Evolutionary conservation across 2,329 filamentous ascomycete genomes (phyloP), one percentile per base, ranked within the genome.

Genomic region (Ceratocystis destructans): DNA sequence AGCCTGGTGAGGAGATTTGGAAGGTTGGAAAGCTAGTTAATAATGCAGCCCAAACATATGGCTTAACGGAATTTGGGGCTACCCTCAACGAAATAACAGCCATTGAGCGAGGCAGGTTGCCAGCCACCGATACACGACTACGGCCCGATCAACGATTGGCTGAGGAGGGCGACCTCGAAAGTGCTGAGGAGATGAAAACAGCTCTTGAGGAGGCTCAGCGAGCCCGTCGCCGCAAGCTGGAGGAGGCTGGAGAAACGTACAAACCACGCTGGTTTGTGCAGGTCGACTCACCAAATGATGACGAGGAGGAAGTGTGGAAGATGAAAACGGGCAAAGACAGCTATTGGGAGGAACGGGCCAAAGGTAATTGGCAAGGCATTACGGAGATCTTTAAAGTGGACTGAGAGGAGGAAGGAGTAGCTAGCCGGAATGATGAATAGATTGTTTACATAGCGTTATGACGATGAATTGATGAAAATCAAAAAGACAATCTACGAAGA

Each of bases 291-390:
- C 53, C 62, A 10, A 79, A 82, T 28, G 78, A 76, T 1, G 81
- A 83, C 61, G 82, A 82, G 3, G 86, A 88, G 72, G 85, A 88
- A 72, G 79, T 87, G 10, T 89, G 89, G 89, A 82, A 85, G 71
- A 75, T 96, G 69, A 94, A 87, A 77, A 79, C 79, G 2, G 90
- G 91, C 22, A 91, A 87, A 75, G 90, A 95, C 20, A 87, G 90
- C 7, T 99, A 99, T 76, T 99, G 94, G 94, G 92, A 96, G 73
- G 87, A 90, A 76, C 83, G 93, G 68, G 81, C 79, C 2, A 83
- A 78, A 69, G 86, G 86, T 1, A 79, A 79, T 66, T 96, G 89
- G 90, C 74, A 72, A 3, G 81, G 80, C 4, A 74, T 83, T 44
- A 76, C 79, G 69, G 76, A 82, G 61, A 77, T 85, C 64, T 85